phyloP scores from a whole-genome alignment of 495 filamentous ascomycete species.

The Penicillium maclennaniae region DNA sequence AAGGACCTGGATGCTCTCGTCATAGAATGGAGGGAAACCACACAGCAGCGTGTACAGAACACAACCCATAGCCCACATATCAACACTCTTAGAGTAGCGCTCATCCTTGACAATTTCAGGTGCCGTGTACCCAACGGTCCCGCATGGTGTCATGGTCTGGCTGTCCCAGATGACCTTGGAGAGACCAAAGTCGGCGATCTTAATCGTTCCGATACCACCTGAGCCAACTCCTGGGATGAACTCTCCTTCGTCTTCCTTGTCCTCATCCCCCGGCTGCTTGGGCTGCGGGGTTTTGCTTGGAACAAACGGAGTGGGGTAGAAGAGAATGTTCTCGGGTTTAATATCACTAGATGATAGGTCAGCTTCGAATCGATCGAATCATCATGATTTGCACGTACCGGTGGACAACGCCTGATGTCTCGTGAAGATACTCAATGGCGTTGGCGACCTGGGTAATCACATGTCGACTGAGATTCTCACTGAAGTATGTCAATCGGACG shows the following conservation, averaged over 20 bases:
- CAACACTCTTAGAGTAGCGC: constrained; percentile 95
- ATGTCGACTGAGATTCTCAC: constrained; percentile 89
- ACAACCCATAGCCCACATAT: constrained; percentile 98
- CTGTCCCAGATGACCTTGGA: constrained; percentile 98
- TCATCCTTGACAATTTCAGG: constrained; percentile 99
- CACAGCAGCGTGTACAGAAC: constrained; percentile 95
- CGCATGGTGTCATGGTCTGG: constrained; percentile 98
- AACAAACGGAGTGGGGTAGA: constrained; percentile 77
- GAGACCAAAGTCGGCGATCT: constrained; percentile 96
- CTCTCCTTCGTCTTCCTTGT: constrained; percentile 95
- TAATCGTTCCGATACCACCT: constrained; percentile 93
- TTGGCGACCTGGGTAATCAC: constrained; percentile 92
- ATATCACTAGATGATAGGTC: constrained; percentile 66
- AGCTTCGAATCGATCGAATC: not conserved
- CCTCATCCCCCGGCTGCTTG: constrained; percentile 80
- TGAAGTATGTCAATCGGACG: constrained; percentile 96
- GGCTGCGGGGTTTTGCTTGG: constrained; percentile 78
- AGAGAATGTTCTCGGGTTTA: constrained; percentile 96
- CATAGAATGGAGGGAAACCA: constrained; percentile 97
- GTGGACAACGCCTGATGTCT: constrained; percentile 92
- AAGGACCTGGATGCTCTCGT: constrained; percentile 93
- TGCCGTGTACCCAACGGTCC: constrained; percentile 97
- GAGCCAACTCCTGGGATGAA: constrained; percentile 77
- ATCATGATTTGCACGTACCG: constrained; percentile 58
- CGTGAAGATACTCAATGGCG: constrained; percentile 90